A percentile compares a stretch with the other conserved stretches of the same genome.
Evolutionary conservation across 2,329 filamentous ascomycete genomes (phyloP).

Genomic region (Chaetomium sp.): DNA sequence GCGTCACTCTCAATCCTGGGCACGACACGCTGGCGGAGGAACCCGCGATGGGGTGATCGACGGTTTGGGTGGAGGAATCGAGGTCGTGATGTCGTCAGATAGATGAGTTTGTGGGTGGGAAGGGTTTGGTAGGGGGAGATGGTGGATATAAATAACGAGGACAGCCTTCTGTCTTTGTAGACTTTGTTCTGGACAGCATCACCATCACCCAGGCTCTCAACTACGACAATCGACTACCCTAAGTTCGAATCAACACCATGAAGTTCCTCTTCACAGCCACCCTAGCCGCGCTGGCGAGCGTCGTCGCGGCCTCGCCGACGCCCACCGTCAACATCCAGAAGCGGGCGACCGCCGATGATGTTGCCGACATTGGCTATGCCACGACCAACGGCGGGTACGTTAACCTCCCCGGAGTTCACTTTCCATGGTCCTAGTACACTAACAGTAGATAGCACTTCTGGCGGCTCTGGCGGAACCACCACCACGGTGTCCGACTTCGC

Average conservation of each 20-base stretch:
- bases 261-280: constrained; percentile 4
- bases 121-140: too few species aligned
- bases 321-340: background rate
- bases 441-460: background rate
- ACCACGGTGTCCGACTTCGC: constrained; percentile 2
- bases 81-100: too few species aligned
- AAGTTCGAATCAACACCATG: background rate
- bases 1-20: background rate
- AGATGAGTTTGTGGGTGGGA: too few species aligned
- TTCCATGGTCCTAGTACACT: background rate
- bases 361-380: background rate
- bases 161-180: too few species aligned
- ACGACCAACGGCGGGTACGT: constrained; percentile 5
- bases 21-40: too few species aligned
- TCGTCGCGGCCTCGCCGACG: constrained; percentile 1
- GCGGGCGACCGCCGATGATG: background rate
- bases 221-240: too few species aligned
- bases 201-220: background rate
- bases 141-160: too few species aligned
- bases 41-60: too few species aligned
- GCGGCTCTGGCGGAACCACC: constrained; percentile 1
- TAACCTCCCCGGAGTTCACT: too few species aligned
- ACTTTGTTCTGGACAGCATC: background rate
- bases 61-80: too few species aligned
- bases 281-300: constrained; percentile 1